Evolutionary conservation across 768 basidiomycete species (phyloP).

Genomic region (Xerocomus brunneocitrinus): DNA sequence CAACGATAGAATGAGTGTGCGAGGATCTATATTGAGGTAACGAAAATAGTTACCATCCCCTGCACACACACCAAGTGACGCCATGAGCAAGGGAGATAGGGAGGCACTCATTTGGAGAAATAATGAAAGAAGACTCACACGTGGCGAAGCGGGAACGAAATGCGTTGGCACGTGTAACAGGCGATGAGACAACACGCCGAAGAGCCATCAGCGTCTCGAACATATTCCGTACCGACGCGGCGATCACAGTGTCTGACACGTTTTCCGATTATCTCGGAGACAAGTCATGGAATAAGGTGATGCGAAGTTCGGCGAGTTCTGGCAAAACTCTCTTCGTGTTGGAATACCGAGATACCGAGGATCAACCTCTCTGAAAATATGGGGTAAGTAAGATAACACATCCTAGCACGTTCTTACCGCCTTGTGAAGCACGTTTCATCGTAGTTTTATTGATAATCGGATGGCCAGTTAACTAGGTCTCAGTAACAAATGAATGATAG

Average conservation of each 20-base stretch:
- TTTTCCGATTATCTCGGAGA: not conserved
- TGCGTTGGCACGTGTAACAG: not conserved
- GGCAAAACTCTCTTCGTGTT: not conserved
- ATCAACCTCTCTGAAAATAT: not conserved
- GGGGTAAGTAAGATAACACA: not conserved
- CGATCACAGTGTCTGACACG: not conserved
- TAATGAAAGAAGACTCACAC: not conserved
- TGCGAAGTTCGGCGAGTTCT: not conserved
- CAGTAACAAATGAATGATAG: too few species aligned
- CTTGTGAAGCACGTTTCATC: not conserved
- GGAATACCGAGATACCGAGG: not conserved
- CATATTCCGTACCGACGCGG: not conserved
- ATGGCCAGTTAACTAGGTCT: too few species aligned
- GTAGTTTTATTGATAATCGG: too few species aligned
- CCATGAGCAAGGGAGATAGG: not conserved
- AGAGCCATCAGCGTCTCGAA: not conserved
- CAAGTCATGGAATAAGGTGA: not conserved
- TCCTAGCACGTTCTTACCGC: not conserved
- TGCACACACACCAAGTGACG: not conserved
- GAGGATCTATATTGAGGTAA: not conserved
- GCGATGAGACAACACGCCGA: not conserved
- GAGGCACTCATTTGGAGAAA: not conserved
- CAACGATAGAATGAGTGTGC: not conserved
- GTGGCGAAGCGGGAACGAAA: not conserved
- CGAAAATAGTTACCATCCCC: not conserved